Base-by-base conservation (phyloP, 176 grass and related monocot species). In the Canna indica region DNA sequence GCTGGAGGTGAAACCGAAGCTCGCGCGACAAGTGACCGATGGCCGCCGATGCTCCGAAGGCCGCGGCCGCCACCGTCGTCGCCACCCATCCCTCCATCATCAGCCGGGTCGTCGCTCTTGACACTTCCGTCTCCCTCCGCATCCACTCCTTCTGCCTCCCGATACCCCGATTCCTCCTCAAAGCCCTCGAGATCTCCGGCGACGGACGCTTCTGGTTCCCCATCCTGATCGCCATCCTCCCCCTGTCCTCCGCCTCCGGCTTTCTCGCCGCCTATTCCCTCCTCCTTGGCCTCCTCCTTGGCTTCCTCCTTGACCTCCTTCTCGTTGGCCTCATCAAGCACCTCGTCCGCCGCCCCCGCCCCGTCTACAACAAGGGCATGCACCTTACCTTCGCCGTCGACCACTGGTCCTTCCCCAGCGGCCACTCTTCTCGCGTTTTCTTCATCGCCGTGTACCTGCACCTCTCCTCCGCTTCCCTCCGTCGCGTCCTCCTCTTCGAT, bases 161-260 rank as follows among this genome's bases (percentile, higher is more conserved):
- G 67, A 48, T 92, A 24, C 88, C 93, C 8, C 93, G 84, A 17
- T 74, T 81, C 77, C 75, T 97, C 53, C 93, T 97, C 81, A 97
- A 92, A 85, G 72, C 83, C 34, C 82, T 97, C 66, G 88, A 97
- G 73, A 73, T 97, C 48, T 85, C 76, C 26, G 88, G 93, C 34
- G 88, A 97, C 69, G 88, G 93, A 22, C 88, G 88, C 67, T 83
- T 97, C 79, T 97, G 83, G 88, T 83, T 97, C 33, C 93, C 93
- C 67, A 44, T 97, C 57, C 76, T 79, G 26, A 74, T 97, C 25
- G 82, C 93, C 28, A 72, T 92, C 30, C 81, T 87, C 35, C 76
- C 83, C 46, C 72, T 87, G 57, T 82, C 84, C 52, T 73, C 75
- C 22, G 41, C 72, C 30, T 77, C 73, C 35, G 81, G 81, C 15